Percentiles rank a stretch among this genome's conserved stretches.
Evolutionary conservation across 2,329 filamentous ascomycete genomes (phyloP).

Genomic region (Ceratocystis cubensis): DNA sequence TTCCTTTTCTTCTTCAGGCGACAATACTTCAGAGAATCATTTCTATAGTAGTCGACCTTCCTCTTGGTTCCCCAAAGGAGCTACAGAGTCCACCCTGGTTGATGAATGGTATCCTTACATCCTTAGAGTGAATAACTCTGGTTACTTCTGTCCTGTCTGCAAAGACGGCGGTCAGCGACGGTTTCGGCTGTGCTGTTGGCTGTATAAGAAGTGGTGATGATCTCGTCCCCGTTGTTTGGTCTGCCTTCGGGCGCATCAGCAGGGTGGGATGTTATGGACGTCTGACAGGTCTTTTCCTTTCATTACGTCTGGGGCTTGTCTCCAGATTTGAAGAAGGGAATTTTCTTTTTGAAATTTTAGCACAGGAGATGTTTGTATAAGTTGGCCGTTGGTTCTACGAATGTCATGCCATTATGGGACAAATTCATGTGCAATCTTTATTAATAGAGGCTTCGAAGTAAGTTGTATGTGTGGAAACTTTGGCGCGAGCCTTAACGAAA

Average conservation of each 20-base stretch:
- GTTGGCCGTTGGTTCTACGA: no score
- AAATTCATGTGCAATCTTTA: no score
- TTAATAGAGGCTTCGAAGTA: no score
- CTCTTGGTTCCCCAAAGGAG: constrained; percentile 87
- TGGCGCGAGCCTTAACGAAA: no score
- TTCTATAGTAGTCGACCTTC: constrained; percentile 92
- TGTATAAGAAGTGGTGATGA: constrained; percentile 91
- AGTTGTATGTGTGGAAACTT: no score
- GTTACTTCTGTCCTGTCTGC: constrained; percentile 47
- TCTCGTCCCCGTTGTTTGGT: constrained; percentile 64
- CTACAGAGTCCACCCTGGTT: constrained; percentile 91
- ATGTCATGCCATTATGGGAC: no score
- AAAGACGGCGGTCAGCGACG: constrained; percentile 43
- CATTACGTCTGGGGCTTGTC: constrained; percentile 34
- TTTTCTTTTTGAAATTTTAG: neutral
- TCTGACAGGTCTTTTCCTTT: constrained; percentile 60
- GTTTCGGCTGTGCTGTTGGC: constrained; percentile 25
- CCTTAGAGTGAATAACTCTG: constrained; percentile 72
- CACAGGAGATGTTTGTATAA: no score
- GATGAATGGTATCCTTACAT: constrained; percentile 81
- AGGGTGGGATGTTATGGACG: constrained; percentile 77
- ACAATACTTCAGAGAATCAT: constrained; percentile 56
- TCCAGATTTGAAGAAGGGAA: constrained; percentile 39
- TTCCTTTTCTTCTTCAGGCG: constrained; percentile 21
- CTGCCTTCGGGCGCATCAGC: constrained; percentile 63